Evolutionary conservation across 257 asterid species (phyloP), one percentile per base, ranked within the genome.

Genomic region (Plantago ovata): DNA sequence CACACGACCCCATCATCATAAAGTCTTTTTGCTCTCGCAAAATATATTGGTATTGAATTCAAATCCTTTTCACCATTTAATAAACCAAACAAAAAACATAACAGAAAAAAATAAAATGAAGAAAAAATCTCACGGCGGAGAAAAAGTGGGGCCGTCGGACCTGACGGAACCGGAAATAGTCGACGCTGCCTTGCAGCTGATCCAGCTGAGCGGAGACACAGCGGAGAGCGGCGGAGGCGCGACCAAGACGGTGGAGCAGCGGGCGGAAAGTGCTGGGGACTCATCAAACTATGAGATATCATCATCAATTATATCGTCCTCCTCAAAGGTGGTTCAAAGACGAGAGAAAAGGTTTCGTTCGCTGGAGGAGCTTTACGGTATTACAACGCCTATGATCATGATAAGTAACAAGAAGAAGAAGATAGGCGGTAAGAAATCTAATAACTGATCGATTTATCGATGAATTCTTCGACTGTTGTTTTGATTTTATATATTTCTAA

Each of bases 171-270:
- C 86, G 32, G 95, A 85, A 66, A 57, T 85, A n/a, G n/a, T n/a
- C 68, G 82, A 83, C 73, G 95, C 86, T 38, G 92, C 84, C 10
- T 45, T 83, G 57, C 92, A 70, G 72, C 78, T 82, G 33, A 83
- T 82, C 70, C 95, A 83, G 64, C 92, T 85, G 60, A 85, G 89
- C 83, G 84, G 89, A 67, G 84, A 80, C 39, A 22, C 68, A 22
- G 61, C 15, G 11, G 62, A 70, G 10, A 55, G 70, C 63, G 6
- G 70, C 28, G 21, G 28, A 9, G 23, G 38, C 61, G 38, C 58
- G 38, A 9, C 12, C 44, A 45, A 56, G 69, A 72, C 79, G 66
- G 69, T 36, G 64, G 80, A 58, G 36, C 69, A 73, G 11, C 55
- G 49, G 16, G 69, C 66, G 24, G 69, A 69, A 57, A 75, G 75